Evolutionary conservation across 768 basidiomycete genomes (phyloP).

Genomic region (Thelephora ganbajun): DNA sequence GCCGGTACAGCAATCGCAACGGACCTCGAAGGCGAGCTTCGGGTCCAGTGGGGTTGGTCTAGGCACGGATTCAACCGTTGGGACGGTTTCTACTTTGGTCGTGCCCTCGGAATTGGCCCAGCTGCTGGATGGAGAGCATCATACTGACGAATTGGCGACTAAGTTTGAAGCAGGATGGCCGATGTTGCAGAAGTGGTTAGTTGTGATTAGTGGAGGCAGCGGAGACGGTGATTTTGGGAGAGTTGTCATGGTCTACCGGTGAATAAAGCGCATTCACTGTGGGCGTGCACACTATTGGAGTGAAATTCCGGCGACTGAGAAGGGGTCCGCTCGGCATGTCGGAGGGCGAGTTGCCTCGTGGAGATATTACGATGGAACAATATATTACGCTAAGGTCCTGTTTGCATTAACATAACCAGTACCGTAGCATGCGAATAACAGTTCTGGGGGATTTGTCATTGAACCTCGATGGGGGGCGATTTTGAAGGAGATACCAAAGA

Average conservation of each 20-base stretch:
- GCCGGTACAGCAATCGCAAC: conserved; percentile 21
- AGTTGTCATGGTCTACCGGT: conserved; percentile 71
- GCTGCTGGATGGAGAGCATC: conserved; percentile 78
- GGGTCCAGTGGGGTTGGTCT: too few species aligned
- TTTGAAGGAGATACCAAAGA: conserved; percentile 92
- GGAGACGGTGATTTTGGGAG: conserved; percentile 55
- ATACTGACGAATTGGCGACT: conserved; percentile 82
- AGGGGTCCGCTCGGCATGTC: too few species aligned
- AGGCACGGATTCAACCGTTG: background rate
- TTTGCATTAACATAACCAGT: conserved; percentile 86
- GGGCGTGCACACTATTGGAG: too few species aligned
- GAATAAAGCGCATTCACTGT: conserved; percentile 9
- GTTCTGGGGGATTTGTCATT: conserved; percentile 38
- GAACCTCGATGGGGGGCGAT: conserved; percentile 48
- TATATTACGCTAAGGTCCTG: conserved; percentile 48
- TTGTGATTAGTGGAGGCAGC: conserved; percentile 40
- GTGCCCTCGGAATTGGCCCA: conserved; percentile 44
- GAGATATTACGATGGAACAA: too few species aligned
- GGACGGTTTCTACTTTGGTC: conserved; percentile 6
- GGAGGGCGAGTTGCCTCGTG: too few species aligned
- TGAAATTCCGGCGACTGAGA: too few species aligned
- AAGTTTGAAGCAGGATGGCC: conserved; percentile 78
- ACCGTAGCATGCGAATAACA: conserved; percentile 83
- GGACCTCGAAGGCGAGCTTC: background rate
- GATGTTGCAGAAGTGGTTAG: conserved; percentile 60